A percentile compares a stretch with the other conserved stretches of the same genome.
Conservation (phyloP, 73 alveolate genomes). For the Paraurostyla sp. region DNA sequence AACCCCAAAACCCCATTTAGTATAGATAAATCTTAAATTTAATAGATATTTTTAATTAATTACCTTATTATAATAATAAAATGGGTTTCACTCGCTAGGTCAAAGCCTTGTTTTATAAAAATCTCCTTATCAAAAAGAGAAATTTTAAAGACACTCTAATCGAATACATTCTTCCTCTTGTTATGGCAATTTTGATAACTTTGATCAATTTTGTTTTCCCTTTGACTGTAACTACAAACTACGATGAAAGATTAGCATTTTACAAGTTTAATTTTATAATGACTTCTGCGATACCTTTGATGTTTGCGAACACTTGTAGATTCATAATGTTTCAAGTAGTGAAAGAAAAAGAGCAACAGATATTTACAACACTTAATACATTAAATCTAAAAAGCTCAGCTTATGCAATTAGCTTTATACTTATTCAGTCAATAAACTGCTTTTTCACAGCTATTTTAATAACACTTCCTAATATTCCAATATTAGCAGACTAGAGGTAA, state of each 20-base stretch:
- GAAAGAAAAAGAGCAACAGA: slow-evolving; percentile 9
- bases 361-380: not conserved
- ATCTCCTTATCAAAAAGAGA: not conserved
- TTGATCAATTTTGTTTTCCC: not conserved
- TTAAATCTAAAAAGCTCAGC: not conserved
- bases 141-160: slow-evolving; percentile 4
- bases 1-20: too few species aligned
- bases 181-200: not conserved
- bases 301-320: slow-evolving; percentile 26
- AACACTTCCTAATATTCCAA: not conserved
- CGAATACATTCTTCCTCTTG: not conserved
- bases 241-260: not conserved
- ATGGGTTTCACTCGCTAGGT: not conserved
- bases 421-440: not conserved
- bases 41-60: too few species aligned
- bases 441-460: slow-evolving; percentile 2
- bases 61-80: too few species aligned
- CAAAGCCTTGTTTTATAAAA: not conserved
- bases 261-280: slow-evolving; percentile 2
- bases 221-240: not conserved
- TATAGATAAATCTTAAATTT: too few species aligned
- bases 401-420: not conserved
- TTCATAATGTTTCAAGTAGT: slow-evolving; percentile 17
- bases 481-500: not conserved
- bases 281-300: slow-evolving; percentile 26